Percentiles rank a stretch among this genome's conserved stretches.
These are phyloP conservation scores for Monilinia vaccinii-corymbosi DNA, from an alignment of 2,329 filamentous ascomycete genomes.

Conservation along the genomic window DNA sequence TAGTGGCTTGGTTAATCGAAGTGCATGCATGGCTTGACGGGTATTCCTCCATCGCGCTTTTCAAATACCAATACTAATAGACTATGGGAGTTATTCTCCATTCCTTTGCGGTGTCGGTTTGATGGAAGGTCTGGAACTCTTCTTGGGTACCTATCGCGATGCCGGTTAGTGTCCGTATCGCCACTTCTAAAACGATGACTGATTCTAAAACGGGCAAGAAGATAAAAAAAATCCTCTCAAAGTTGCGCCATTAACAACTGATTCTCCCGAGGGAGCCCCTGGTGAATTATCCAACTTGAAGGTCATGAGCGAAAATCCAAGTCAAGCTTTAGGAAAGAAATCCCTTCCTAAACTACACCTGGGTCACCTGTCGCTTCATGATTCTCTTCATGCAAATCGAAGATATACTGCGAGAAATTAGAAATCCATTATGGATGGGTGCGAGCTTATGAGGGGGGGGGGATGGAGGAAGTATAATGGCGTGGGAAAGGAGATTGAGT, in stretches of 20 bases:
- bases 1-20: no score
- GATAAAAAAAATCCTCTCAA: neutral
- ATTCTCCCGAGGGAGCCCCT: neutral
- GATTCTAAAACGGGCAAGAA: slow-evolving; percentile 27
- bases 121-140: slow-evolving; percentile 35
- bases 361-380: slow-evolving; percentile 21
- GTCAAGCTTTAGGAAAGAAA: neutral
- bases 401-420: slow-evolving; percentile 17
- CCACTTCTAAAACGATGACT: slow-evolving; percentile 21
- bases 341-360: slow-evolving; percentile 29
- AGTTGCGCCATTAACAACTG: neutral
- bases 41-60: slow-evolving; percentile 36
- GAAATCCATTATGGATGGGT: slow-evolving; percentile 29
- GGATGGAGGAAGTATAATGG: slow-evolving; percentile 12
- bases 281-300: neutral
- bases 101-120: slow-evolving; percentile 40
- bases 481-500: slow-evolving; percentile 23
- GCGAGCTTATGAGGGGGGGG: slow-evolving; percentile 27
- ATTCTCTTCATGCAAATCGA: slow-evolving; percentile 27
- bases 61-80: slow-evolving; percentile 34
- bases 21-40: slow-evolving; percentile 29
- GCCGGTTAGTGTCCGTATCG: slow-evolving; percentile 30
- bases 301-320: neutral
- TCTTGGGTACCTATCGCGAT: slow-evolving; percentile 26
- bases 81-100: slow-evolving; percentile 40